Conservation (phyloP, 352 stramenopile species). For the Phytophthora palmivora region DNA sequence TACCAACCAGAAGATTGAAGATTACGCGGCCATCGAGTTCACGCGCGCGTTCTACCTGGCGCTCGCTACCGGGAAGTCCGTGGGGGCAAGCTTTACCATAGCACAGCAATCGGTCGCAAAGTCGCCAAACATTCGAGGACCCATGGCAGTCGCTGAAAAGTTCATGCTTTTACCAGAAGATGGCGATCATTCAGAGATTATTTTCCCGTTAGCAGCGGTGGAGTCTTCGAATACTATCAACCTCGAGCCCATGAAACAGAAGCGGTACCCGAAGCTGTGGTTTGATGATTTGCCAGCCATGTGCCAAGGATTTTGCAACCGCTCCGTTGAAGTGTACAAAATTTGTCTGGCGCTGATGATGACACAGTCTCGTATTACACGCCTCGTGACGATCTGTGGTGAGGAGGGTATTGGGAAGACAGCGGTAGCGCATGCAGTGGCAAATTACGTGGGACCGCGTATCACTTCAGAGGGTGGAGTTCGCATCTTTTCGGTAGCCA, state of each 20-base stretch:
- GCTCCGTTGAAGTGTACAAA: slow-evolving; percentile 83
- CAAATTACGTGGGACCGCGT: slow-evolving; percentile 83
- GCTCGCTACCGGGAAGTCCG: slow-evolving; percentile 76
- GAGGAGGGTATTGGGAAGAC: slow-evolving; percentile 85
- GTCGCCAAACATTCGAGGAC: slow-evolving; percentile 78
- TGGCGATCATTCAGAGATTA: slow-evolving; percentile 82
- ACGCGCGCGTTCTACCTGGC: slow-evolving; percentile 85
- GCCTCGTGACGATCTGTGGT: slow-evolving; percentile 76
- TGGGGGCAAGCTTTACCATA: slow-evolving; percentile 75
- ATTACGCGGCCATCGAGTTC: slow-evolving; percentile 88
- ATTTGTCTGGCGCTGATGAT: slow-evolving; percentile 82
- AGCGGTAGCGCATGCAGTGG: slow-evolving; percentile 71
- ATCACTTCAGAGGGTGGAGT: slow-evolving; percentile 75
- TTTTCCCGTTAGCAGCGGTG: slow-evolving; percentile 74
- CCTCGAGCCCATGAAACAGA: slow-evolving; percentile 56
- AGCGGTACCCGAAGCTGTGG: slow-evolving; percentile 80
- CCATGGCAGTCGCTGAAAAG: slow-evolving; percentile 74
- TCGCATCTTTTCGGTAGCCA: slow-evolving; percentile 69
- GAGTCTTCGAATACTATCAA: slow-evolving; percentile 51
- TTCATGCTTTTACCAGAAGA: slow-evolving; percentile 80
- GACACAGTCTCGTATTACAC: slow-evolving; percentile 77
- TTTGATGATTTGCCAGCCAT: slow-evolving; percentile 79
- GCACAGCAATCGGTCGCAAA: slow-evolving; percentile 79
- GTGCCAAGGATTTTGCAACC: slow-evolving; percentile 86
- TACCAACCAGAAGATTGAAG: slow-evolving; percentile 86